These are phyloP conservation scores for Geranium brycei DNA, from an alignment of 345 rosid species.

Conservation along the genomic window DNA sequence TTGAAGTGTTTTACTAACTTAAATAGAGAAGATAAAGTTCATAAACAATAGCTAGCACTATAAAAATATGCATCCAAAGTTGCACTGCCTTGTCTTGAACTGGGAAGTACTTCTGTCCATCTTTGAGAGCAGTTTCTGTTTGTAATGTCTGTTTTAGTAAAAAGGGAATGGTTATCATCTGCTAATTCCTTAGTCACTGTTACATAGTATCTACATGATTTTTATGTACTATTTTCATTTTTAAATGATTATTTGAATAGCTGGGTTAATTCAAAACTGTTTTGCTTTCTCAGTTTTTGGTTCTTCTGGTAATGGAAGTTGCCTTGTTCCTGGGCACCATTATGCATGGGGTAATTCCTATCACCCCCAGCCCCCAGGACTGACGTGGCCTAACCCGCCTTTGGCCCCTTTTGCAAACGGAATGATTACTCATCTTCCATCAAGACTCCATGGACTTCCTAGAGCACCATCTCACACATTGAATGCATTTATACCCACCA, in stretches of 20 bases:
- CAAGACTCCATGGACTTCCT: constrained; percentile 53
- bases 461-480: constrained; percentile 52
- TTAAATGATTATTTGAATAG: constrained; percentile 7
- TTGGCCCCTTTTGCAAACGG: constrained; percentile 42
- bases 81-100: not conserved
- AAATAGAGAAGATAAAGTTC: not conserved
- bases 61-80: not conserved
- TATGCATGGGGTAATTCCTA: constrained; percentile 57
- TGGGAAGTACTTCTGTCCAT: not conserved
- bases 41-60: not conserved
- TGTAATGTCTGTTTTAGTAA: not conserved
- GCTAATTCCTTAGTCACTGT: no score
- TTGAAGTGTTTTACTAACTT: not conserved
- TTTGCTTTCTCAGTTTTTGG: constrained; percentile 37
- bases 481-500: constrained; percentile 42
- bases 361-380: constrained; percentile 45
- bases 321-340: constrained; percentile 41
- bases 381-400: constrained; percentile 78
- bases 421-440: constrained; percentile 35
- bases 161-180: no score
- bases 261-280: not conserved
- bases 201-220: not conserved
- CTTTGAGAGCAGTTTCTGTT: not conserved
- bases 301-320: constrained; percentile 60
- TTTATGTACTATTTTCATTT: not conserved